Conservation (phyloP, 2,329 filamentous ascomycete species). For the Mycosphaerella sp. region DNA sequence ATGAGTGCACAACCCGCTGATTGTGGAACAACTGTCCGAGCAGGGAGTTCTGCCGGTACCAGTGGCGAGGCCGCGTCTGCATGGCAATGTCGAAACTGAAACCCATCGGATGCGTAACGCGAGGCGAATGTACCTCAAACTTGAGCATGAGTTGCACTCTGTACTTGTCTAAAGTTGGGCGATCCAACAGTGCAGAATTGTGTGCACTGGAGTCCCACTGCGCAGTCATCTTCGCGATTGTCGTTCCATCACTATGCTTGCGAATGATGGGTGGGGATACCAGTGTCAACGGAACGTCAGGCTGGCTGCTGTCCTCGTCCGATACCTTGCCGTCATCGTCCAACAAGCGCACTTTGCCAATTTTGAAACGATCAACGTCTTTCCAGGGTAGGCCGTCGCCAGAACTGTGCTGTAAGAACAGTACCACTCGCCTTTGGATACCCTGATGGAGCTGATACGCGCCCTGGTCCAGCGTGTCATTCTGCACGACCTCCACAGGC, state of each 20-base stretch:
- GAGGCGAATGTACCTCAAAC: constrained; percentile 80
- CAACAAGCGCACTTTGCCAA: constrained; percentile 75
- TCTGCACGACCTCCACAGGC: constrained; percentile 88
- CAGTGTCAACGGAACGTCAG: constrained; percentile 71
- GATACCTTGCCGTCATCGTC: constrained; percentile 81
- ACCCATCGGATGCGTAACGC: constrained; percentile 78
- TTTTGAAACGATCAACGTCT: constrained; percentile 67
- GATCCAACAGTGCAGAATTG: constrained; percentile 84
- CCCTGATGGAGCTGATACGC: constrained; percentile 95
- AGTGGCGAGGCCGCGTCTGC: constrained; percentile 77
- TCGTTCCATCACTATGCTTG: constrained; percentile 83
- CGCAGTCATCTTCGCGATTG: constrained; percentile 75
- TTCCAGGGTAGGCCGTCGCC: constrained; percentile 86
- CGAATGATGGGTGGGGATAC: constrained; percentile 72
- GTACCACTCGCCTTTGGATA: constrained; percentile 76
- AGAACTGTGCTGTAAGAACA: constrained; percentile 87
- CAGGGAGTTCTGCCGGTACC: constrained; percentile 79
- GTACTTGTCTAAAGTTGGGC: constrained; percentile 86
- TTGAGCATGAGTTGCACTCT: constrained; percentile 79
- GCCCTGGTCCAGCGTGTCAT: constrained; percentile 73
- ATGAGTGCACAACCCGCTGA: constrained; percentile 78
- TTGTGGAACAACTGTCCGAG: constrained; percentile 83
- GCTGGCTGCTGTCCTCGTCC: constrained; percentile 60
- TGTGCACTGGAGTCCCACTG: constrained; percentile 98
- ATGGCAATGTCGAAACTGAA: constrained; percentile 76